phyloP scores from a whole-genome alignment of 768 basidiomycete species.

The Russula virescens region DNA sequence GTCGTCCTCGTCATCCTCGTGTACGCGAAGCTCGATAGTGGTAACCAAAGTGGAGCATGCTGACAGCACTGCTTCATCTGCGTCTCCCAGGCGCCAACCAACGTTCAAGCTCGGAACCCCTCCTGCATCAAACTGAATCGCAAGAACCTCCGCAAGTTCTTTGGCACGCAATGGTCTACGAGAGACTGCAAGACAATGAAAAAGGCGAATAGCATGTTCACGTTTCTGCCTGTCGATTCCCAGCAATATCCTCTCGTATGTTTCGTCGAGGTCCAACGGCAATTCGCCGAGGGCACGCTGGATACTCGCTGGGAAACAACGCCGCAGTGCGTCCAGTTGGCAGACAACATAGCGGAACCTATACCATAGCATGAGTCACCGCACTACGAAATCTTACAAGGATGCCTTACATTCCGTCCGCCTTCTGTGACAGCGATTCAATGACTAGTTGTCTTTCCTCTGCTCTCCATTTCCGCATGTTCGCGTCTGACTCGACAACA shows the following conservation, averaged over 20 bases:
- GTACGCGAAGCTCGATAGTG: neutral
- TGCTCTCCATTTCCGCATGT: neutral
- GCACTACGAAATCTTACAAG: neutral
- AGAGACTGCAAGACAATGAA: neutral
- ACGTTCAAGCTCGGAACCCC: neutral
- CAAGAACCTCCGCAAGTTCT: constrained; percentile 4
- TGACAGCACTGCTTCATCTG: neutral
- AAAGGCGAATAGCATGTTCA: neutral
- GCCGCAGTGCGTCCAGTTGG: neutral
- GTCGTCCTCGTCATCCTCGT: neutral
- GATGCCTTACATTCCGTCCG: neutral
- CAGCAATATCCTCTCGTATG: neutral
- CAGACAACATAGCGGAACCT: constrained; percentile 2
- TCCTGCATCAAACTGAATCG: neutral
- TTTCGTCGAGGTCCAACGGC: neutral
- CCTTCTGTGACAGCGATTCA: neutral
- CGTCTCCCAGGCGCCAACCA: neutral
- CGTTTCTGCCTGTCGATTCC: constrained; percentile 5
- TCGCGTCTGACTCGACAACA: neutral
- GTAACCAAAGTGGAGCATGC: constrained; percentile 1
- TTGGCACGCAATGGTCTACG: neutral
- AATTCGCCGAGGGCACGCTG: neutral
- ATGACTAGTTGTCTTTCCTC: constrained; percentile 1
- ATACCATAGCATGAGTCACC: neutral
- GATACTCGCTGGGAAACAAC: neutral